Evolutionary conservation across 2,329 filamentous ascomycete species (phyloP).

Genomic region (Trichothecium sympodiale): DNA sequence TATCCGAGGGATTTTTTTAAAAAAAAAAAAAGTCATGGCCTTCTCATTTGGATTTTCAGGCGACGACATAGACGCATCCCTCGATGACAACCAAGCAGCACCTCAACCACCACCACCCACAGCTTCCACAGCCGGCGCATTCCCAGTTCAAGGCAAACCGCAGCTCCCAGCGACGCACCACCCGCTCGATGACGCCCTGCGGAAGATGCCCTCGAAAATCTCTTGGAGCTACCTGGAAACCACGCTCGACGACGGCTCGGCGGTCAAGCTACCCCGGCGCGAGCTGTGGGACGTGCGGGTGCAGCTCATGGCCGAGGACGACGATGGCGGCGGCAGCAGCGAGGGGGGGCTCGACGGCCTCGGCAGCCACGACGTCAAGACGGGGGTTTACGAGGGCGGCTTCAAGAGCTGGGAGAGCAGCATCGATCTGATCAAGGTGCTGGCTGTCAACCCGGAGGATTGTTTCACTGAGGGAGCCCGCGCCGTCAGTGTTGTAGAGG

Average conservation of each 20-base stretch:
- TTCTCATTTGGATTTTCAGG: constrained; percentile 53
- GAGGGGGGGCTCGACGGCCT: constrained; percentile 33
- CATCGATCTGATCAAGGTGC: constrained; percentile 64
- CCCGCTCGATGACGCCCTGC: constrained; percentile 38
- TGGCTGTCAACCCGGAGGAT: constrained; percentile 30
- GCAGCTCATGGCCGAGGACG: constrained; percentile 68
- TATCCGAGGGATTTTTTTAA: too few relatives aligned
- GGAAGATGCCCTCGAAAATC: constrained; percentile 59
- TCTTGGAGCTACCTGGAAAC: constrained; percentile 55
- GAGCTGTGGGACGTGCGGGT: constrained; percentile 74
- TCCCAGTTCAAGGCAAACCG: constrained; percentile 51
- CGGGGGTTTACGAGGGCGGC: constrained; percentile 75
- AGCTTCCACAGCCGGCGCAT: constrained; percentile 33
- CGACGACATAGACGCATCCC: constrained; percentile 50
- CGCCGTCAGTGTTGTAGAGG: constrained; percentile 40
- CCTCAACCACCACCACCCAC: constrained; percentile 11
- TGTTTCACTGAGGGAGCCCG: constrained; percentile 15
- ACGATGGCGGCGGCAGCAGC: constrained; percentile 26
- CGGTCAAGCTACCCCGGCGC: constrained; percentile 52
- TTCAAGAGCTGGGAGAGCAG: constrained; percentile 90
- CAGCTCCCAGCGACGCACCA: constrained; percentile 45
- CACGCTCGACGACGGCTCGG: constrained; percentile 41
- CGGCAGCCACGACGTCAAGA: constrained; percentile 63
- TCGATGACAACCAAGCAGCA: constrained; percentile 15
- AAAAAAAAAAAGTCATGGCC: constrained; percentile 20